phyloP scores from a whole-genome alignment of 2,329 filamentous ascomycete genomes.

The Penicillium griseofulvum region DNA sequence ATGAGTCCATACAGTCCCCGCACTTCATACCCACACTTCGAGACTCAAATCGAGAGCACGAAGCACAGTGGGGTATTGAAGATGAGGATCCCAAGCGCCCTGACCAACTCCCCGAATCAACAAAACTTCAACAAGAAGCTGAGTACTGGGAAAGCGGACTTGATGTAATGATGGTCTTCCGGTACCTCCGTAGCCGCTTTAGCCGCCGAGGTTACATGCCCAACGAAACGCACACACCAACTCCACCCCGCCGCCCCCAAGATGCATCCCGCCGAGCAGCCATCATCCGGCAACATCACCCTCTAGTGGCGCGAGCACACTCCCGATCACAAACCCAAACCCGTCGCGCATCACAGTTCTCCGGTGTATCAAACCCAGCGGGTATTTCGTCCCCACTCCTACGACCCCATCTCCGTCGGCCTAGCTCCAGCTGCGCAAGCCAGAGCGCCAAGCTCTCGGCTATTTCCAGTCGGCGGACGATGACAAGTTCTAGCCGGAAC shows the following conservation, averaged over 20 bases:
- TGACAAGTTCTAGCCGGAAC: conserved; percentile 68
- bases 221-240: conserved; percentile 35
- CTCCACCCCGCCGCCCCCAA: conserved; percentile 46
- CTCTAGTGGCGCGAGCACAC: conserved; percentile 65
- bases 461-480: conserved; percentile 60
- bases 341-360: conserved; percentile 51
- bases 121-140: conserved; percentile 52
- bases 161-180: conserved; percentile 87
- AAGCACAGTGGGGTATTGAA: conserved; percentile 65
- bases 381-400: conserved; percentile 35
- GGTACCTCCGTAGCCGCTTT: conserved; percentile 77
- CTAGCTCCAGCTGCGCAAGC: conserved; percentile 73
- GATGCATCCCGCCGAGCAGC: conserved; percentile 74
- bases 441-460: conserved; percentile 78
- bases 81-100: conserved; percentile 49
- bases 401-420: conserved; percentile 47
- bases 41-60: conserved; percentile 47
- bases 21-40: conserved; percentile 52
- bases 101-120: conserved; percentile 36
- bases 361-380: conserved; percentile 25
- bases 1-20: conserved; percentile 37
- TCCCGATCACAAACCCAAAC: conserved; percentile 50
- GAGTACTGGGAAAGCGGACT: conserved; percentile 94
- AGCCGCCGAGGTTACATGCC: conserved; percentile 46
- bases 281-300: conserved; percentile 83